A percentile compares a stretch with the other conserved stretches of the same genome.
Evolutionary conservation across 139 green algal species (phyloP).

Genomic region (Ettlia oleoabundans): DNA sequence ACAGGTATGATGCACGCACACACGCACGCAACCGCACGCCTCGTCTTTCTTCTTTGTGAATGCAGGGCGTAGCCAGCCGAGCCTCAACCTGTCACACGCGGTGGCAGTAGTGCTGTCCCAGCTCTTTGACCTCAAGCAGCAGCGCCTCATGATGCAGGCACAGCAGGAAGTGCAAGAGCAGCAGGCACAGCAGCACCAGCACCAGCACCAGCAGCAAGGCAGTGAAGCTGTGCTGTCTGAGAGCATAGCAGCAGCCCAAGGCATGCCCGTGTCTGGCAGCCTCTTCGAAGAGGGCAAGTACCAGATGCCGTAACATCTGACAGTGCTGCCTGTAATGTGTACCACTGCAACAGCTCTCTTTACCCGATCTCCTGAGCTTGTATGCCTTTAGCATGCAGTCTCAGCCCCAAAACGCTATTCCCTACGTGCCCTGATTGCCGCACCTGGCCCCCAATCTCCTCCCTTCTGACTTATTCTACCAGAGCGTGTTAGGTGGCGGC

Average conservation of each 20-base stretch:
- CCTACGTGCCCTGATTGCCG: background rate
- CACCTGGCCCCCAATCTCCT: background rate
- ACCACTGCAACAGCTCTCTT: background rate
- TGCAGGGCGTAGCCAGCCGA: conserved; percentile 57
- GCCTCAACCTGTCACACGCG: conserved; percentile 80
- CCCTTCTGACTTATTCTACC: background rate
- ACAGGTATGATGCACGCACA: no score
- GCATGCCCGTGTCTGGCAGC: background rate
- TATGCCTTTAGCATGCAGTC: background rate
- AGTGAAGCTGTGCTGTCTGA: background rate
- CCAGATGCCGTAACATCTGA: background rate
- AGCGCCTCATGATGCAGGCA: conserved; percentile 4
- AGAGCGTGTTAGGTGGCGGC: conserved; percentile 17
- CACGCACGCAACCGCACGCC: no score
- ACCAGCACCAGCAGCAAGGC: background rate
- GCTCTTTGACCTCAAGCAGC: conserved; percentile 48
- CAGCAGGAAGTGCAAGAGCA: no score
- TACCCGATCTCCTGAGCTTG: background rate
- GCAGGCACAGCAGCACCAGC: background rate
- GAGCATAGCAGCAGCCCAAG: background rate
- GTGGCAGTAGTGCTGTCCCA: conserved; percentile 67
- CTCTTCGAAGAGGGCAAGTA: conserved; percentile 6
- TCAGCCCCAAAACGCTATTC: no score
- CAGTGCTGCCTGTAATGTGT: background rate
- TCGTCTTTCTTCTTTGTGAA: no score